A percentile compares a stretch with the other conserved stretches of the same genome.
Conservation (phyloP, 2,329 filamentous ascomycete genomes). For the Macrophomina phaseolina region DNA sequence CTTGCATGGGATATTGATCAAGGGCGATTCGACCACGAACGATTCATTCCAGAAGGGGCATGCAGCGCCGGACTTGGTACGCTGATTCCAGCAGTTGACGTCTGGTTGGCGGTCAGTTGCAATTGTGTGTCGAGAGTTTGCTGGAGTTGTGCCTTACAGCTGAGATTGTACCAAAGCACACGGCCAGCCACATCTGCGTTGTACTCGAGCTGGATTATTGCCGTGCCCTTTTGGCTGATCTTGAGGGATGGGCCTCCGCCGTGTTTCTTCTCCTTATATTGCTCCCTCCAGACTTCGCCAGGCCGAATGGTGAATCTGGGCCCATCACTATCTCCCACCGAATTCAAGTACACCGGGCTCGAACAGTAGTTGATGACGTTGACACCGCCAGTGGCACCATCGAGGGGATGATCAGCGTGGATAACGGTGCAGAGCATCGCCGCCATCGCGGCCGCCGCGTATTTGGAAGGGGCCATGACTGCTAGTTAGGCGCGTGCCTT, state of each 20-base stretch:
- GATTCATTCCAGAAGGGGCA: conserved; percentile 13
- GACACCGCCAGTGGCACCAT: background rate
- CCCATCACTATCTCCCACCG: background rate
- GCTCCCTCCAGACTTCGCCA: background rate
- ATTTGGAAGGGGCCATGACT: too few relatives aligned
- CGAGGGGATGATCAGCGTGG: background rate
- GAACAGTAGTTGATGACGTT: background rate
- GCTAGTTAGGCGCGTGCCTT: too few relatives aligned
- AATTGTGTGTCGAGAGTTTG: too few relatives aligned
- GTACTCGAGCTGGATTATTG: background rate
- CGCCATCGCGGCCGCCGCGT: too few relatives aligned
- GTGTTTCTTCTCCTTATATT: background rate
- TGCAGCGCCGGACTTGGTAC: background rate
- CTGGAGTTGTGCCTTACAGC: background rate
- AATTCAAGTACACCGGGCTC: background rate
- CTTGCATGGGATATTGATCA: background rate
- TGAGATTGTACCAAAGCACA: conserved; percentile 2
- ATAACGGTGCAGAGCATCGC: too few relatives aligned
- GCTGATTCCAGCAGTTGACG: conserved; percentile 13
- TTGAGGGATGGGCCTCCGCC: conserved; percentile 1
- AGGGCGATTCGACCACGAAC: background rate
- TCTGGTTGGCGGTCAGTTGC: background rate
- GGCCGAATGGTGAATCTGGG: background rate
- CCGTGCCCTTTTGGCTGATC: background rate
- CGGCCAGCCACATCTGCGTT: background rate